These are phyloP conservation scores for Termitomyces titanicus DNA, from an alignment of 768 basidiomycete genomes.

Conservation along the genomic window DNA sequence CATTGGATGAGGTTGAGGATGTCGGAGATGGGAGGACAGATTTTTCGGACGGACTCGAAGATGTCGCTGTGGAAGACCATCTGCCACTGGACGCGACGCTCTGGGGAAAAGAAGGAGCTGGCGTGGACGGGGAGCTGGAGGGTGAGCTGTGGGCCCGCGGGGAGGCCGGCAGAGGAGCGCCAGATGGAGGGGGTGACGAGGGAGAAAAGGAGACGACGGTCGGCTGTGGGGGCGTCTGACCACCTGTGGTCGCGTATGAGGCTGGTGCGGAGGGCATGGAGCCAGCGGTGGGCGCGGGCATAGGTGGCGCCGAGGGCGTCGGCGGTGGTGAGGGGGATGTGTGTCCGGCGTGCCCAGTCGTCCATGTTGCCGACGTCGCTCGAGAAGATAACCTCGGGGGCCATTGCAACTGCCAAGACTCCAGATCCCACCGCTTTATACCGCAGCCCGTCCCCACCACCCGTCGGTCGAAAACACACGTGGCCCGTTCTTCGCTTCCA, in stretches of 20 bases:
- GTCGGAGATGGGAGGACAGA: slow-evolving; percentile 66
- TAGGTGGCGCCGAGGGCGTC: slow-evolving; percentile 80
- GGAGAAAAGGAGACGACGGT: slow-evolving; percentile 73
- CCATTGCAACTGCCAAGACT: too few relatives aligned
- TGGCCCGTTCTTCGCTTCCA: slow-evolving; percentile 1
- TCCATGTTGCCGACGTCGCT: slow-evolving; percentile 81
- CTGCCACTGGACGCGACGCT: slow-evolving; percentile 83
- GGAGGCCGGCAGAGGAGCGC: slow-evolving; percentile 72
- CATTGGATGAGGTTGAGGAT: slow-evolving; percentile 68
- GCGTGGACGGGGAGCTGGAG: slow-evolving; percentile 76
- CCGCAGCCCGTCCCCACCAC: too few relatives aligned
- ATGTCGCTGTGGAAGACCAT: slow-evolving; percentile 85
- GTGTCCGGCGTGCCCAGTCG: slow-evolving; percentile 75
- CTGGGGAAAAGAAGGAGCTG: slow-evolving; percentile 82
- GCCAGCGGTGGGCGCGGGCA: slow-evolving; percentile 76
- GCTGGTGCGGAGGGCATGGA: slow-evolving; percentile 55
- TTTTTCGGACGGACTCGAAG: slow-evolving; percentile 67
- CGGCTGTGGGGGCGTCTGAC: slow-evolving; percentile 55
- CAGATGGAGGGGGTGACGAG: slow-evolving; percentile 77
- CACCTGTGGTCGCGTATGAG: slow-evolving; percentile 71
- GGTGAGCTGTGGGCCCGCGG: slow-evolving; percentile 69
- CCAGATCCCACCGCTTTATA: too few relatives aligned
- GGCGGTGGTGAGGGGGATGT: slow-evolving; percentile 79
- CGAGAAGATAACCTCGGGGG: slow-evolving; percentile 67
- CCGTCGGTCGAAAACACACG: too few relatives aligned